Evolutionary conservation across 345 rosid genomes (phyloP), one percentile per base, ranked within the genome.

Genomic region (Acer campestre): DNA sequence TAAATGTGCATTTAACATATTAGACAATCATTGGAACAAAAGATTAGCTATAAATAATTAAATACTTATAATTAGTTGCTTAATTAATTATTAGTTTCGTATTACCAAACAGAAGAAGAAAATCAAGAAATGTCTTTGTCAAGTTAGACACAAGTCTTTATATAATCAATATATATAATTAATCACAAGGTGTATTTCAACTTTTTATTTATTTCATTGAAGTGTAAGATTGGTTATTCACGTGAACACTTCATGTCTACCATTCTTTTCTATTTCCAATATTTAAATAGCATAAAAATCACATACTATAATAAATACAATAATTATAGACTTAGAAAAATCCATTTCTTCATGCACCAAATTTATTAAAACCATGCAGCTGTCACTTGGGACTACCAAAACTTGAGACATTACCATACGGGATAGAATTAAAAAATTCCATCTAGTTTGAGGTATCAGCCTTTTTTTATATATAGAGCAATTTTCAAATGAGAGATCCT

Each of bases 151-250:
- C 49, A 46, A 12, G 17, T 42, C 46, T 42, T 42, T 7, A 8
- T 53, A 53, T 17, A 51, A 51, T 13, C 18, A 59, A 17, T 58
- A 58, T 17, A n/a, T 20, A 58, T n/a, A n/a, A 20, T n/a, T 59
- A 61, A 20, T 61, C 18, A 61, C 31, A 61, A 61, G 35, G 66
- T 20, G 35, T 61, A 61, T 61, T 61, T 59, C 22, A 27, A 61
- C 2, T 17, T 14, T 53, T 70, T 53, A 20, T 70, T 25, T 70
- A n/a, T 70, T 4, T 35, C 11, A 16, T 76, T 61, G 68, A 70
- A 77, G 80, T 77, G 74, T 70, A 70, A 29, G 31, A 29, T 44
- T 53, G 59, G 13, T 58, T 69, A 61, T 77, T 46, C 75, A 42
- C 68, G 46, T 31, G 35, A 59, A 38, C 68, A 77, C 79, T 58